These are phyloP conservation scores for Alternaria alternata DNA, from an alignment of 2,329 filamentous ascomycete species.

Conservation along the genomic window DNA sequence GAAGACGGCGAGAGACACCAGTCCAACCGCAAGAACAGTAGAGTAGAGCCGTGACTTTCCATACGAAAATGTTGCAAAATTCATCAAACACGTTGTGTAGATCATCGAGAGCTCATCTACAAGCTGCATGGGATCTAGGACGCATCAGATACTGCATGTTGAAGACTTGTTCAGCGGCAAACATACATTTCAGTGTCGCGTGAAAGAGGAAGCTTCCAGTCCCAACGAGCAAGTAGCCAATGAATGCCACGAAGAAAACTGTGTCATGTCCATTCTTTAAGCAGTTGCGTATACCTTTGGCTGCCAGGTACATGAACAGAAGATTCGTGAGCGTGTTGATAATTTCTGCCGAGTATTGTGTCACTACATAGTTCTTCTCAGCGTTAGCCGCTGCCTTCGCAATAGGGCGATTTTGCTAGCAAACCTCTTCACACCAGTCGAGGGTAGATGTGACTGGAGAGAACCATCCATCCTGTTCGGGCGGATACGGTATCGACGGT, in stretches of 20 bases:
- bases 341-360: constrained; percentile 77
- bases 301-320: constrained; percentile 79
- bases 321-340: constrained; percentile 84
- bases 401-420: constrained; percentile 9
- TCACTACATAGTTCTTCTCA: constrained; percentile 75
- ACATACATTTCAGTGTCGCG: constrained; percentile 68
- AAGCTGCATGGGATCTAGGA: constrained; percentile 73
- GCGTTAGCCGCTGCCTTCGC: constrained; percentile 10
- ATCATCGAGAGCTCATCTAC: constrained; percentile 77
- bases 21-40: constrained; percentile 63
- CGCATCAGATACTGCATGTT: constrained; percentile 63
- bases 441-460: constrained; percentile 74
- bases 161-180: not conserved
- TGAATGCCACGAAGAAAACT: constrained; percentile 75
- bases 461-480: constrained; percentile 69
- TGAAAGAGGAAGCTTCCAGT: constrained; percentile 71
- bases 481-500: constrained; percentile 59
- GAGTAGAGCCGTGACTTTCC: constrained; percentile 63
- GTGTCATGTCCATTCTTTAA: constrained; percentile 74
- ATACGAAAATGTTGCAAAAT: constrained; percentile 79
- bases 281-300: constrained; percentile 78
- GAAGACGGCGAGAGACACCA: constrained; percentile 63
- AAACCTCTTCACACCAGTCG: constrained; percentile 82
- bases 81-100: constrained; percentile 73
- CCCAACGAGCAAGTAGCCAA: constrained; percentile 69